A percentile compares a stretch with the other conserved stretches of the same genome.
These are phyloP conservation scores for Neurospora sp. DNA, from an alignment of 495 filamentous ascomycete genomes.

Conservation along the genomic window DNA sequence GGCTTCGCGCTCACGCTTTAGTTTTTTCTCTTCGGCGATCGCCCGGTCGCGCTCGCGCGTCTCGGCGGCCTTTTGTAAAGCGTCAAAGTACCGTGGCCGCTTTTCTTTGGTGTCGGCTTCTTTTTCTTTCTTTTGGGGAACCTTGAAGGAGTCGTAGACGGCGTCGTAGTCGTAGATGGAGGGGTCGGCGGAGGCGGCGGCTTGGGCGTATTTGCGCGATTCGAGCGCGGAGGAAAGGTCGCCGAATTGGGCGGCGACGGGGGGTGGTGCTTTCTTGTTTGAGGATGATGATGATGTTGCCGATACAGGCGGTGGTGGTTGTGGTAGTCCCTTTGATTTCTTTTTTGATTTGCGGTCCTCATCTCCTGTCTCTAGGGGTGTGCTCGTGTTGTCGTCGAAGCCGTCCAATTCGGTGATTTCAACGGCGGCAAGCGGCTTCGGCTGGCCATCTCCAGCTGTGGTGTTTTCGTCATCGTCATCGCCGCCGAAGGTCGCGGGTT, in stretches of 20 bases:
- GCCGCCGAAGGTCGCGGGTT: conserved; percentile 20
- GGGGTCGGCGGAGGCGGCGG: conserved; percentile 51
- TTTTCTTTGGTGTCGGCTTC: conserved; percentile 32
- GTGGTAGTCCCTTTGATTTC: conserved; percentile 27
- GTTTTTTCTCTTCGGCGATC: conserved; percentile 76
- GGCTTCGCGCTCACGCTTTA: conserved; percentile 78
- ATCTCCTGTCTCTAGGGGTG: not conserved
- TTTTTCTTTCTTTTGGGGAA: conserved; percentile 28
- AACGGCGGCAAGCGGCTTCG: conserved; percentile 3
- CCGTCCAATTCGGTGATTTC: conserved; percentile 16
- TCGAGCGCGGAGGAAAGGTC: conserved; percentile 45
- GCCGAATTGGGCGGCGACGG: conserved; percentile 27
- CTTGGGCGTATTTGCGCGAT: conserved; percentile 45
- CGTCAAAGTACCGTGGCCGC: conserved; percentile 75
- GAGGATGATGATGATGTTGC: not conserved
- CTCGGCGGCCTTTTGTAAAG: conserved; percentile 69
- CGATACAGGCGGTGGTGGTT: conserved; percentile 10
- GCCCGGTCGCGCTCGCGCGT: conserved; percentile 80
- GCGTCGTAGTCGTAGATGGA: conserved; percentile 70
- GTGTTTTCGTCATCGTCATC: conserved; percentile 17
- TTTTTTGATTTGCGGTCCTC: not conserved
- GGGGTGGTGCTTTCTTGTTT: not conserved
- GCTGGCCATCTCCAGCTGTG: conserved; percentile 7
- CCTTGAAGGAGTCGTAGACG: conserved; percentile 57
- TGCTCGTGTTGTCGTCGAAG: conserved; percentile 1